Base-by-base conservation (phyloP, 2,329 filamentous ascomycete species). In the Monosporascus sp. region DNA sequence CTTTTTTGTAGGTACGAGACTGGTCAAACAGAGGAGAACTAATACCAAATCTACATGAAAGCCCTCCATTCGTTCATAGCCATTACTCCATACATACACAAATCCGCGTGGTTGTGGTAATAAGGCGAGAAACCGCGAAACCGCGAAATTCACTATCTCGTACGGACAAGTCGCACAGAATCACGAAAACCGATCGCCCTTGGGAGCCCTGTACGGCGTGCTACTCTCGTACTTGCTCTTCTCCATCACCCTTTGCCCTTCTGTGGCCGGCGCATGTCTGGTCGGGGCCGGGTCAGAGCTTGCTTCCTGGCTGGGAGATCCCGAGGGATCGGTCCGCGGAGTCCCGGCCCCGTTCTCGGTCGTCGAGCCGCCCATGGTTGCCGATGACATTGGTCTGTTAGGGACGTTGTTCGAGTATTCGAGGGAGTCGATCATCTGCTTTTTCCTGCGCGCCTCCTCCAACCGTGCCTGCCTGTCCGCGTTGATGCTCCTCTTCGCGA, bases 401-500 rank as follows among this genome's bases (percentile, higher is more conserved):
- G 72, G 65, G 18, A 70, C 64, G 61, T 72, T 70, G 45, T 67
- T 60, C 44, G 71, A 68, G 57, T 79, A 71, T 63, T 85, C 81
- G 55, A 84, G 70, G n/a, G 76, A 75, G 25, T 79, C 72, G 41
- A 78, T 74, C 62, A 77, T 73, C 53, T 79, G 80, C 74, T 80
- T 86, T 74, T 87, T 85, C 62, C 83, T 74, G 51, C 81, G 79
- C 54, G 78, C 80, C 56, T 88, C 84, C 62, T 88, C 81, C 60
- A 88, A 82, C 64, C 89, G 84, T 55, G 83, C 76, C 56, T 82
- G 79, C 59, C 93, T 89, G 72, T 97, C 91, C 62, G 89, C 89
- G 69, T 97, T 96, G 80, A 99, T 96, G 70, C 86, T 86, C 67
- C 84, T 82, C 80, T 99, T 99, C 59, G 94, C 94, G 70, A 97